These are phyloP conservation scores for Pouteria campechiana DNA, from an alignment of 179 eudicot genomes.

Conservation along the genomic window DNA sequence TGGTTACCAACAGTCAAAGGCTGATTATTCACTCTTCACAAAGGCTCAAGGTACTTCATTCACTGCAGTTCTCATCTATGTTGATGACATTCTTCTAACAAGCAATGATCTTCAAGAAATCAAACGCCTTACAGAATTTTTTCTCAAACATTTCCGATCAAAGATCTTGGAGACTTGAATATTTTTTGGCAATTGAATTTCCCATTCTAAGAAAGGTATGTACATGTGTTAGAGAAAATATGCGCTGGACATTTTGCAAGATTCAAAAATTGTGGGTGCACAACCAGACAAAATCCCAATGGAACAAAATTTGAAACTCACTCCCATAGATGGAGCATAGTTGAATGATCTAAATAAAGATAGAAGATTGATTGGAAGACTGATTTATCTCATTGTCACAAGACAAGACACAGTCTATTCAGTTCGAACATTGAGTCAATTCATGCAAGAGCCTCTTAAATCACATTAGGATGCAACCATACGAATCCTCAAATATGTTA, in stretches of 20 bases:
- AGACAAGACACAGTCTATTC: background rate
- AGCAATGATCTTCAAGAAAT: too few species aligned
- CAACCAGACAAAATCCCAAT: background rate
- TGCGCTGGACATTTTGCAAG: background rate
- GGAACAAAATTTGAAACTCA: background rate
- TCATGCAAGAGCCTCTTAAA: background rate
- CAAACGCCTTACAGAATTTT: too few species aligned
- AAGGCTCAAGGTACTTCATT: too few species aligned
- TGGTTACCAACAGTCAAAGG: background rate
- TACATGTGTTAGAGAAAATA: background rate
- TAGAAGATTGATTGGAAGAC: background rate
- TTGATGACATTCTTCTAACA: too few species aligned
- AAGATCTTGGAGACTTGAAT: background rate
- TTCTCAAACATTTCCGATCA: too few species aligned
- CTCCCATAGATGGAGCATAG: background rate
- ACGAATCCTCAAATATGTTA: background rate
- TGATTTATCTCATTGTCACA: background rate
- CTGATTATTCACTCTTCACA: slow-evolving; percentile 1
- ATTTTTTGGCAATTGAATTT: background rate
- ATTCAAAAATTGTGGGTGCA: background rate
- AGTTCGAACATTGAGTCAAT: background rate
- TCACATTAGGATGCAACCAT: background rate
- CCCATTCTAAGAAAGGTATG: background rate
- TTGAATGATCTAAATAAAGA: background rate
- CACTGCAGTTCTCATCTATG: too few species aligned